Base-by-base conservation (phyloP, 257 asterid species). In the Leptodermis oblonga region DNA sequence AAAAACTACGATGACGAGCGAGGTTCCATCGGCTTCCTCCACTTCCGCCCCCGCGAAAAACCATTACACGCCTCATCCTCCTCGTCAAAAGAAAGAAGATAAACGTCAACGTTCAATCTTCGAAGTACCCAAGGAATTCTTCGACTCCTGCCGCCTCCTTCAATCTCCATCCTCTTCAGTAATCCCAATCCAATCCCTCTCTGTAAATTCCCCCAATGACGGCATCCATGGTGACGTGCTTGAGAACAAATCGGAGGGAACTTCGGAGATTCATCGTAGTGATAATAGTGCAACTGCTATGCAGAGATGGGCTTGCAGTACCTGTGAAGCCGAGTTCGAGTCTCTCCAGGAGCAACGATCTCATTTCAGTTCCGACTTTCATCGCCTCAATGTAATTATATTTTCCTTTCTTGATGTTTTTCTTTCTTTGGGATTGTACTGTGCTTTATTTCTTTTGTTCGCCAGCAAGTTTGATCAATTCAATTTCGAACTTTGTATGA, bases 361-460 rank as follows among this genome's bases (percentile, higher is more conserved):
- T 55, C 99, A 93, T 81, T 93, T 93, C 79, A 90, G 91, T 77
- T 93, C 96, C 68, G 99, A 90, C 77, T 76, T 93, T 74, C 99
- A 93, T 77, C 96, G 99, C 48, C 84, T 93, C 72, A 93, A 93
- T 75, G 99, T 93, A 80, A 23, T 75, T 30, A 39, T 22, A 28
- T 64, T 26, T 31, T 28, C 48, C 39, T 46, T 33, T 6, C 42
- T 41, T 70, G 48, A 8, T 36, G 9, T 18, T 41, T 45, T 31
- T 10, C 54, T 12, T 71, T n/a, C n/a, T n/a, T n/a, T n/a, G n/a
- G 20, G 31, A 65, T 62, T 30, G 62, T 63, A 2, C 51, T 9
- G 17, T n/a, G n/a, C n/a, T n/a, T n/a, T n/a, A n/a, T n/a, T 33
- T 20, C 17, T 51, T 54, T 59, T n/a, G 13, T 39, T 42, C 34